Evolutionary conservation across 2,329 filamentous ascomycete species (phyloP).

Genomic region (Trichophyton rubrum): DNA sequence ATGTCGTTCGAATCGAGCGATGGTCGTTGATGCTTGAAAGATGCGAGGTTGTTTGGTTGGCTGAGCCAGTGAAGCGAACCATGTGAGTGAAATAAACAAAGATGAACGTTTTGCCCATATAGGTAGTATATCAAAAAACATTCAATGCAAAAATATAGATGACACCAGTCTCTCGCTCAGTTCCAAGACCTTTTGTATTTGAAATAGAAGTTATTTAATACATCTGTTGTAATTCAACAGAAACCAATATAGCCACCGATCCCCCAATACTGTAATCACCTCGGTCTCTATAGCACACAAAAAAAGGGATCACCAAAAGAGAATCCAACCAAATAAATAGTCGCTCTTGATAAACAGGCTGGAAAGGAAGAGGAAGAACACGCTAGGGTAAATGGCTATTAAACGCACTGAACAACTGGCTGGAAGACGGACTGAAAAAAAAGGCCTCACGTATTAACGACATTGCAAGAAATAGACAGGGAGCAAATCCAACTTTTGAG

Average conservation of each 20-base stretch:
- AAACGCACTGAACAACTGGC: slow-evolving; percentile 2
- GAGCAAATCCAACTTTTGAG: slow-evolving; percentile 6
- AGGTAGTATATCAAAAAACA: no score
- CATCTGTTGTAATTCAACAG: neutral
- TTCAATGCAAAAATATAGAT: no score
- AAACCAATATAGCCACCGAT: neutral
- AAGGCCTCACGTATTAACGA: neutral
- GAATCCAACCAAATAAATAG: neutral
- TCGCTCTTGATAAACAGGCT: neutral
- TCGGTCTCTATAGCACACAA: neutral
- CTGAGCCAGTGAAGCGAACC: no score
- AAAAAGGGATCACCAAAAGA: neutral
- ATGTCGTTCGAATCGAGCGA: neutral
- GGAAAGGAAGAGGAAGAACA: slow-evolving; percentile 1
- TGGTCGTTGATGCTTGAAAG: no score
- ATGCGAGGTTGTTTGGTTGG: no score
- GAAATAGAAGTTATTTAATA: neutral
- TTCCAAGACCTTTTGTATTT: neutral
- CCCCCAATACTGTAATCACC: neutral
- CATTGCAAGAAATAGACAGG: neutral
- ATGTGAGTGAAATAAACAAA: no score
- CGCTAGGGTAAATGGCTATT: slow-evolving; percentile 1
- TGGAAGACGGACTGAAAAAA: neutral
- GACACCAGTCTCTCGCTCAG: neutral
- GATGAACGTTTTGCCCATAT: no score